Base-by-base conservation (phyloP, 306 rosid genomes). In the Heteromeles arbutifolia region DNA sequence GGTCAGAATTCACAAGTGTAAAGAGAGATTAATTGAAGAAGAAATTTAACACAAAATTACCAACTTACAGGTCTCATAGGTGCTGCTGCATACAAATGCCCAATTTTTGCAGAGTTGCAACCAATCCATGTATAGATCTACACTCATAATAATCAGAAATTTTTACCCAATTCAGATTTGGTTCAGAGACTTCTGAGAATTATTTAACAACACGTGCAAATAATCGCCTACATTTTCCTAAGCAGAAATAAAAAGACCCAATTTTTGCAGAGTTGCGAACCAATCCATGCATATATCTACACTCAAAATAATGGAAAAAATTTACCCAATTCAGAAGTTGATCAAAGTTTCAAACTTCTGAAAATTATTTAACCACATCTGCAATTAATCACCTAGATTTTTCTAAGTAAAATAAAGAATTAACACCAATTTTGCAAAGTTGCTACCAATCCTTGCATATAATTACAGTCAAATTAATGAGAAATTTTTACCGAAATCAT, bases 71-170 rank as follows among this genome's bases (percentile, higher is more conserved):
- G 96, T 10, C 91, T 81, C 56, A 91, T 89, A 18, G 91, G 83
- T 70, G 97, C 97, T 25, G 97, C 97, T 54, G 93, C 99, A 80
- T 92, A 92, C 79, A 95, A 26, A 73, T 79, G 86, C 25, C 98
- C 99, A 50, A 95, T 79, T 81, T 92, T 92, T 11, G 88, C 83
- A 75, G 93, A 83, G 87, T 81, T 90, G 91, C 86, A 88, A 83
- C 97, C 96, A 78, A 92, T 83, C 98, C 97, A 95, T 28, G 78
- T 96, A 84, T 72, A 64, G 3, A 28, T 61, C 65, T 6, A 61
- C 18, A 5, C 61, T 69, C 61, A 45, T 25, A 15, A 15, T 17
- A 22, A 57, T 57, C 26, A 22, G 63, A 57, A 57, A 57, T 9
- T 57, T 21, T 57, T 22, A 22, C 28, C 63, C 63, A 25, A 59